Conservation (phyloP, 768 basidiomycete genomes). For the Mycena olivaceomarginata region DNA sequence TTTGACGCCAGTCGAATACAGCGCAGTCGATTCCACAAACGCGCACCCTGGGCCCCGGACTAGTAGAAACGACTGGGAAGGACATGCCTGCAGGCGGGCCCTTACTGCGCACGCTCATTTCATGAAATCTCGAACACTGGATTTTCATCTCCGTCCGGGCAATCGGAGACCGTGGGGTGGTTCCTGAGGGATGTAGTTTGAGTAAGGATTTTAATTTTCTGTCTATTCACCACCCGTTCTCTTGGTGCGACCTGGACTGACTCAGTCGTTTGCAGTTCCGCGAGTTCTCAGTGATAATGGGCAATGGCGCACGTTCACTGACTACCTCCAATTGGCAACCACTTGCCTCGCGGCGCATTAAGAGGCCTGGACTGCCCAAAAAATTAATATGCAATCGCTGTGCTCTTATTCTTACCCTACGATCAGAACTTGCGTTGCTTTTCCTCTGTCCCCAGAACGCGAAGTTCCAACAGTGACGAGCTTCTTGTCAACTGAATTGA, state of each 20-base stretch:
- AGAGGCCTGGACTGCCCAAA: neutral
- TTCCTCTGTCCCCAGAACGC: too few relatives aligned
- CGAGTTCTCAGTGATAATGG: too few relatives aligned
- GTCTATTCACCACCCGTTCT: neutral
- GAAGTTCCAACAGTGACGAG: neutral
- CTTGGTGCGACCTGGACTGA: too few relatives aligned
- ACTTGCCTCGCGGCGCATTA: neutral
- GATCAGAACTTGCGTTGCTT: neutral
- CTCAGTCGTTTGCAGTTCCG: too few relatives aligned
- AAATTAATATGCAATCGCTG: neutral
- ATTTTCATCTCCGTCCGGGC: constrained; percentile 2
- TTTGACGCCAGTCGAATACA: neutral
- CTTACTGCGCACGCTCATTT: neutral
- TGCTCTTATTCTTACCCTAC: neutral
- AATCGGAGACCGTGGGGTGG: constrained; percentile 5
- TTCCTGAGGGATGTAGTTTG: neutral
- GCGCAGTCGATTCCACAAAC: neutral
- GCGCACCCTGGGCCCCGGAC: neutral
- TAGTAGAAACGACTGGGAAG: too few relatives aligned
- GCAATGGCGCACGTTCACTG: too few relatives aligned
- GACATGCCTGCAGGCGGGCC: too few relatives aligned
- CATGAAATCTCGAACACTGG: neutral
- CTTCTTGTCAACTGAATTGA: neutral
- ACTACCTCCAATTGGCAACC: neutral
- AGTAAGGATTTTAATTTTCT: neutral